Evolutionary conservation across 345 rosid species (phyloP).

Genomic region (Alliaria petiolata): DNA sequence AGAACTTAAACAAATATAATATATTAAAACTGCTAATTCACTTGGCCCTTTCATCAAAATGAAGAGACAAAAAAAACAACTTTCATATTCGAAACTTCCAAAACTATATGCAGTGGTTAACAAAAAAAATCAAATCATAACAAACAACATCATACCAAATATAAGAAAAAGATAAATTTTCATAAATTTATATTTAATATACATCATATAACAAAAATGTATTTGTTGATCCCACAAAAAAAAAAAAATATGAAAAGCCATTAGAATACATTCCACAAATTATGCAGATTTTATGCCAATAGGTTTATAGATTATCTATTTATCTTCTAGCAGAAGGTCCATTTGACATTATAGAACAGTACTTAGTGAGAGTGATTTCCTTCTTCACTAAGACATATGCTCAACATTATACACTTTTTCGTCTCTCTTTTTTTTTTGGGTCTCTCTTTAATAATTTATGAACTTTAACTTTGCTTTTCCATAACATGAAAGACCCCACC

Average conservation of each 20-base stretch:
- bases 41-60: neutral
- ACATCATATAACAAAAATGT: too few species aligned
- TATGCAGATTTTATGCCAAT: neutral
- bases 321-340: constrained; percentile 6
- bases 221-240: neutral
- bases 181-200: too few species aligned
- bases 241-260: neutral
- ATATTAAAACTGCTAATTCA: neutral
- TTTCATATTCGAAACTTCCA: neutral
- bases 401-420: constrained; percentile 23
- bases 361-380: constrained; percentile 30
- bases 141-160: neutral
- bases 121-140: neutral
- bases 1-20: neutral
- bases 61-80: too few species aligned
- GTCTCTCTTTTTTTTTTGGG: neutral
- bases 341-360: constrained; percentile 10
- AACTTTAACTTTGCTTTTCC: constrained; percentile 26
- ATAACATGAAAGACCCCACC: constrained; percentile 7
- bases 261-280: neutral
- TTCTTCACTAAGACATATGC: constrained; percentile 37
- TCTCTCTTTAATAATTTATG: constrained; percentile 30
- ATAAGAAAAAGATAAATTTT: too few species aligned
- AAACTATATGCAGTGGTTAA: neutral
- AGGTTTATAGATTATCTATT: neutral